Evolutionary conservation across 371 early-diverging fungal genomes (phyloP).

Genomic region (Syncephalis plumigaleata): DNA sequence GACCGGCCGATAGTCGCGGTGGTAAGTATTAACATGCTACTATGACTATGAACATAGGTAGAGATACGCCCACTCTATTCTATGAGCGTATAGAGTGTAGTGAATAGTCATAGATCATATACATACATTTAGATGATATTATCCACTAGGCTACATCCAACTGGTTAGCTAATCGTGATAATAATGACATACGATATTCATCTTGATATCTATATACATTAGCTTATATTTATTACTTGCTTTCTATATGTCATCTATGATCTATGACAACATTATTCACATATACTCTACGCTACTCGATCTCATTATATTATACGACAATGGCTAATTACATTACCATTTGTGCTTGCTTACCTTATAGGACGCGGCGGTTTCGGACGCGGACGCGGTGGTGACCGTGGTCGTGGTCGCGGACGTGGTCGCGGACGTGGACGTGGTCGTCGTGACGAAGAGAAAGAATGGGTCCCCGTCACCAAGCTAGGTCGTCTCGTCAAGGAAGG

Average conservation of each 20-base stretch:
- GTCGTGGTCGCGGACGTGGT: conserved; percentile 8
- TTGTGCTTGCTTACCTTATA: not conserved
- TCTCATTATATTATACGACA: too few relatives aligned
- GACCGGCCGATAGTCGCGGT: conserved; percentile 13
- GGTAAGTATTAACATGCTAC: not conserved
- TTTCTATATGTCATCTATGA: too few relatives aligned
- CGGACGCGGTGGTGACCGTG: not conserved
- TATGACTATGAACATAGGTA: not conserved
- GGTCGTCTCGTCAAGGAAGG: conserved; percentile 92
- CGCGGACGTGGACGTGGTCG: conserved; percentile 18
- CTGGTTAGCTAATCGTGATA: too few relatives aligned
- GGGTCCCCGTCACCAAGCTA: conserved; percentile 94
- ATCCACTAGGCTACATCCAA: too few relatives aligned
- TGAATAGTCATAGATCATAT: too few relatives aligned
- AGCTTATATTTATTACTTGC: too few relatives aligned
- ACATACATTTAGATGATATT: too few relatives aligned
- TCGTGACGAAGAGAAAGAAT: conserved; percentile 78
- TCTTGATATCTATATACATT: too few relatives aligned
- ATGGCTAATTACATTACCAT: not conserved
- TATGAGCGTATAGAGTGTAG: too few relatives aligned
- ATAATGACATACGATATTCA: too few relatives aligned
- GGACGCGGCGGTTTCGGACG: conserved; percentile 1
- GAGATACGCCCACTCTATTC: not conserved
- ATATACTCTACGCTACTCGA: too few relatives aligned
- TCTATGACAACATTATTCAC: too few relatives aligned